phyloP scores from a whole-genome alignment of 805 yeast species.

The Metschnikowia kunwiensis region DNA sequence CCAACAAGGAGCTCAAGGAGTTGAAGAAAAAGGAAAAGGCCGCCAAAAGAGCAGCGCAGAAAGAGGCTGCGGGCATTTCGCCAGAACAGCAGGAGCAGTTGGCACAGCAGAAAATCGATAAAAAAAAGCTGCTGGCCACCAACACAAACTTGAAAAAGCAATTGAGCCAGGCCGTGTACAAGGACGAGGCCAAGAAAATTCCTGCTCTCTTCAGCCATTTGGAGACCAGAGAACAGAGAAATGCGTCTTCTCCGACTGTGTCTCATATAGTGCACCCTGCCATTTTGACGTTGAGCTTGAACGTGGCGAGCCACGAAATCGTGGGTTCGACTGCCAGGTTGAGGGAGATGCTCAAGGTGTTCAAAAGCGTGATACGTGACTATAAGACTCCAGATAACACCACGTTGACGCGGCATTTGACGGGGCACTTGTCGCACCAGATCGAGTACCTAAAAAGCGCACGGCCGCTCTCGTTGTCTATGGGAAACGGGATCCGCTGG shows the following conservation, averaged over 20 bases:
- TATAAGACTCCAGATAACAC: constrained; percentile 84
- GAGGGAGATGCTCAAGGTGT: constrained; percentile 77
- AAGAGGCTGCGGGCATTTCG: constrained; percentile 60
- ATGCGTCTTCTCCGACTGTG: constrained; percentile 51
- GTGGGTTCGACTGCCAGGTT: constrained; percentile 91
- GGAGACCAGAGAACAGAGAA: constrained; percentile 74
- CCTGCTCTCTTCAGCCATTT: constrained; percentile 75
- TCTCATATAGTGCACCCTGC: constrained; percentile 83
- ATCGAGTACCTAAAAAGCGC: constrained; percentile 89
- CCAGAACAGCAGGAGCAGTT: constrained; percentile 42
- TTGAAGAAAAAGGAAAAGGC: constrained; percentile 86
- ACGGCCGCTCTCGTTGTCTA: constrained; percentile 84
- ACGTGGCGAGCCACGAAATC: constrained; percentile 76
- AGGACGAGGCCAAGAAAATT: constrained; percentile 43
- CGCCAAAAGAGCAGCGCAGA: constrained; percentile 86
- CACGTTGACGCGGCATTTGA: constrained; percentile 81
- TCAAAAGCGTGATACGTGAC: constrained; percentile 73
- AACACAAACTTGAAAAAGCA: constrained; percentile 53
- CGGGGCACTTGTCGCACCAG: constrained; percentile 84
- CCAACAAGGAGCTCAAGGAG: constrained; percentile 84
- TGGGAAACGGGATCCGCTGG: constrained; percentile 99
- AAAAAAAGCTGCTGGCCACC: constrained; percentile 39
- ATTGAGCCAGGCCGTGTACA: constrained; percentile 48
- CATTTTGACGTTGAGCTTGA: constrained; percentile 71
- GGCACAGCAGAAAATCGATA: constrained; percentile 43